Conservation (phyloP, 2,329 filamentous ascomycete species). For the Aspergillus awamori region DNA sequence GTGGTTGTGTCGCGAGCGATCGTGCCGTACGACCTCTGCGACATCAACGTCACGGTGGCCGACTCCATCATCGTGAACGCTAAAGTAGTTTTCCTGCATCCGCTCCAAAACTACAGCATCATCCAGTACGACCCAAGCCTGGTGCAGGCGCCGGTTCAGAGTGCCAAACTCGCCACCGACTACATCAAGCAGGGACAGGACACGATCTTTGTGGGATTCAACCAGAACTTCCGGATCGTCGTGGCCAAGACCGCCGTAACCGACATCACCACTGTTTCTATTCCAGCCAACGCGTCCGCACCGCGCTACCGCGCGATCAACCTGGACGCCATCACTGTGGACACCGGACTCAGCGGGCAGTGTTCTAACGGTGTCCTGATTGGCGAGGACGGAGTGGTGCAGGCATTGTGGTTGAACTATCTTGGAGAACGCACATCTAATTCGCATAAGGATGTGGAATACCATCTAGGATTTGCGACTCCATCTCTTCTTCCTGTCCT, state of each 20-base stretch:
- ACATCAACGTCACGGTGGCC: slow-evolving; percentile 93
- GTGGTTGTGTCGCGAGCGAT: slow-evolving; percentile 93
- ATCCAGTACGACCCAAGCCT: slow-evolving; percentile 91
- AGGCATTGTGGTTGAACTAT: slow-evolving; percentile 96
- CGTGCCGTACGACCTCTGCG: slow-evolving; percentile 93
- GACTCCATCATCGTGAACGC: slow-evolving; percentile 94
- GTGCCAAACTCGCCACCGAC: slow-evolving; percentile 77
- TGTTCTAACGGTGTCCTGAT: slow-evolving; percentile 94
- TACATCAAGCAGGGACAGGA: slow-evolving; percentile 90
- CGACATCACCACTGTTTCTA: slow-evolving; percentile 94
- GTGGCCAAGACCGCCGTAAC: slow-evolving; percentile 94
- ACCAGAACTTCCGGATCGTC: slow-evolving; percentile 90
- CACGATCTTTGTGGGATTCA: slow-evolving; percentile 98
- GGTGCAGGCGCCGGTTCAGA: slow-evolving; percentile 91
- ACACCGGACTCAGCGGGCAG: slow-evolving; percentile 86
- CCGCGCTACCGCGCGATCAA: slow-evolving; percentile 94
- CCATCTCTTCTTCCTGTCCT: slow-evolving; percentile 88
- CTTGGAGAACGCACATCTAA: slow-evolving; percentile 82
- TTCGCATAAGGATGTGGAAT: slow-evolving; percentile 88
- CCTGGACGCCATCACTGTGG: slow-evolving; percentile 93
- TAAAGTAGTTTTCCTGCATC: slow-evolving; percentile 94
- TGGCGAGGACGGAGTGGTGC: slow-evolving; percentile 85
- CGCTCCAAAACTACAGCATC: slow-evolving; percentile 94
- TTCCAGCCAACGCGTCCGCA: slow-evolving; percentile 88
- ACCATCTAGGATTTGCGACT: slow-evolving; percentile 89